Evolutionary conservation across 768 basidiomycete species (phyloP), one percentile per base, ranked within the genome.

Genomic region (Tylopilus vinaceipallidus): DNA sequence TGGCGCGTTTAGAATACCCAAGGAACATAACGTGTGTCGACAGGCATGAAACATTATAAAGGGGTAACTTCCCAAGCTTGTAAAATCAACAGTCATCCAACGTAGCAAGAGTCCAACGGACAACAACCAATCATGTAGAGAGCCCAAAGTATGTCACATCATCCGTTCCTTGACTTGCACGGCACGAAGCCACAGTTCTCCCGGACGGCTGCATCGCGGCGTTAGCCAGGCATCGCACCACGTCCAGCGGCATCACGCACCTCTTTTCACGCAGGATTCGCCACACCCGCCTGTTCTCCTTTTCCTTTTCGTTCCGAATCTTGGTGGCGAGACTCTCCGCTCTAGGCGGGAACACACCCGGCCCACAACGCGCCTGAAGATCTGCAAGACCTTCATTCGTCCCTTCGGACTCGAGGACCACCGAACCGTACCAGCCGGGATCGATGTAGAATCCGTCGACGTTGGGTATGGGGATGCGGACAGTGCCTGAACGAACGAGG

Each of bases 371-470:
- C 42, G 75, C 77, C 56, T 86, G 86, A 53, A 94, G 73, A 66
- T 92, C 91, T 17, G 78, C 81, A 22, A 91, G 76, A 10, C 86
- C 83, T 60, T 94, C 91, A 62, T 91, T 87, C 36, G 91, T 93
- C 33, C 90, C 90, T 63, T 92, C 89, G 11, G 88, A 83, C 72
- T 94, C 91, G 22, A 94, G 78, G 23, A 93, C 79, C 38, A 94
- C 78, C 0, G 79, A 85, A 3, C 91, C 91, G 58, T 84, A 87
- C 91, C 91, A 94, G 35, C 86, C 84, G 4, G 83, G 70, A 62
- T 93, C 89, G 13, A 92, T 80, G 35, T 75, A 76, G 46, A 83
- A 74, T 16, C 73, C 74, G 3, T 77, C 71, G 0, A 76, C 69
- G 5, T 77, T 77, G 0, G 84, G 84, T 10, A 85, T 81, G 0